phyloP scores from a whole-genome alignment of 345 rosid species.

The Draba incana region DNA sequence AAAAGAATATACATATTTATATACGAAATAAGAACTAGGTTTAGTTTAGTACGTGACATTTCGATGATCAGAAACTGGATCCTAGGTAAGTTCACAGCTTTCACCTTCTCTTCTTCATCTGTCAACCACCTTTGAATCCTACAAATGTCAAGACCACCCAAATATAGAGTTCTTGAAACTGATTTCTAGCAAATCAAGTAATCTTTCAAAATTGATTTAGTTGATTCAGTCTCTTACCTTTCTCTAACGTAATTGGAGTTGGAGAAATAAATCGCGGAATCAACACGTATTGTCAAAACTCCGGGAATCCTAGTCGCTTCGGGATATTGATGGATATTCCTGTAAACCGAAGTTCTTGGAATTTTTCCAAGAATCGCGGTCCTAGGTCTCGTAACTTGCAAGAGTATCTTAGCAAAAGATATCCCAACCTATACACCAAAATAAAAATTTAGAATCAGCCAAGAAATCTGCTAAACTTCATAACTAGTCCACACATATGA shows the following conservation, averaged over 20 bases:
- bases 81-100: conserved; percentile 45
- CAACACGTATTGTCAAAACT: conserved; percentile 74
- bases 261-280: conserved; percentile 84
- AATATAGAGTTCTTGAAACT: background rate
- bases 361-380: conserved; percentile 80
- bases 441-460: background rate
- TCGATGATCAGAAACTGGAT: conserved; percentile 68
- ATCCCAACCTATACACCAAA: conserved; percentile 53
- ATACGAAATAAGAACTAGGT: background rate
- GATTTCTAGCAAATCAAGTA: conserved; percentile 2
- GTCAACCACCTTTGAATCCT: conserved; percentile 78
- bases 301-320: conserved; percentile 73
- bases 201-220: background rate
- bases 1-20: too few relatives aligned
- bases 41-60: conserved; percentile 61
- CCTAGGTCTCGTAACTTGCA: conserved; percentile 85
- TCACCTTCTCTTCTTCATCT: conserved; percentile 63
- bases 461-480: background rate
- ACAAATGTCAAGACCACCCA: conserved; percentile 24
- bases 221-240: conserved; percentile 47
- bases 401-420: conserved; percentile 78
- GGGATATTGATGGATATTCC: conserved; percentile 74
- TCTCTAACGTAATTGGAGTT: conserved; percentile 78
- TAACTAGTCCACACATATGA: background rate
- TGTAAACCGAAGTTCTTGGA: conserved; percentile 63